These are phyloP conservation scores for Ustilago tritici DNA, from an alignment of 1,284 basidiomycete genomes.

Conservation along the genomic window DNA sequence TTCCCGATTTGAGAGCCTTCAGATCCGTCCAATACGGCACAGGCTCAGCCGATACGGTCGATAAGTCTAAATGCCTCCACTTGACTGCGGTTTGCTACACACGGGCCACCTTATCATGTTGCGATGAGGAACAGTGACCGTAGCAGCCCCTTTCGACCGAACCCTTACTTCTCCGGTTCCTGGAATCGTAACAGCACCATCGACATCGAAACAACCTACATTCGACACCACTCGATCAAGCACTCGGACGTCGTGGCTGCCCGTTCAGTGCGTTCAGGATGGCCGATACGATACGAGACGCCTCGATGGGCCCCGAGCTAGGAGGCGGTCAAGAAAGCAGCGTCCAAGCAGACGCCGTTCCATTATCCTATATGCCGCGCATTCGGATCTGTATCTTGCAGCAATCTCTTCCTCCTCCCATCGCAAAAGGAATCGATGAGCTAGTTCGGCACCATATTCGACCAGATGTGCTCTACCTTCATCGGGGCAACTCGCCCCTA, in stretches of 20 bases:
- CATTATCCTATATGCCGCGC: constrained; percentile 19
- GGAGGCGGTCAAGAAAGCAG: neutral
- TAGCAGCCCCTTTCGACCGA: no score
- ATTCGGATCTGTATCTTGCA: constrained; percentile 31
- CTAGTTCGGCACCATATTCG: constrained; percentile 36
- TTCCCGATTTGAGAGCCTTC: neutral
- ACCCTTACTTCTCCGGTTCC: neutral
- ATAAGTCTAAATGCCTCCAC: neutral
- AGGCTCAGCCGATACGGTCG: constrained; percentile 1
- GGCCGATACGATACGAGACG: constrained; percentile 19
- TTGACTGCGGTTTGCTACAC: neutral
- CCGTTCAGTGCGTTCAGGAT: constrained; percentile 6
- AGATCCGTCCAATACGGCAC: constrained; percentile 12
- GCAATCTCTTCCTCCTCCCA: constrained; percentile 14
- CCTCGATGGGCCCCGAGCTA: constrained; percentile 36
- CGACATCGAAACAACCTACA: no score
- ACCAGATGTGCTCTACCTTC: constrained; percentile 18
- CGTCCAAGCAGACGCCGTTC: constrained; percentile 19
- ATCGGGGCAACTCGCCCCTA: neutral
- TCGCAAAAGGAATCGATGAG: constrained; percentile 18
- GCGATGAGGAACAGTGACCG: neutral
- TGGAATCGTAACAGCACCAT: neutral
- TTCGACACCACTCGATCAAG: no score
- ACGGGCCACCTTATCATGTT: constrained; percentile 6
- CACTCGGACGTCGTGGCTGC: no score